Conservation (phyloP, 2,329 filamentous ascomycete species). For the Aspergillus ibericus region DNA sequence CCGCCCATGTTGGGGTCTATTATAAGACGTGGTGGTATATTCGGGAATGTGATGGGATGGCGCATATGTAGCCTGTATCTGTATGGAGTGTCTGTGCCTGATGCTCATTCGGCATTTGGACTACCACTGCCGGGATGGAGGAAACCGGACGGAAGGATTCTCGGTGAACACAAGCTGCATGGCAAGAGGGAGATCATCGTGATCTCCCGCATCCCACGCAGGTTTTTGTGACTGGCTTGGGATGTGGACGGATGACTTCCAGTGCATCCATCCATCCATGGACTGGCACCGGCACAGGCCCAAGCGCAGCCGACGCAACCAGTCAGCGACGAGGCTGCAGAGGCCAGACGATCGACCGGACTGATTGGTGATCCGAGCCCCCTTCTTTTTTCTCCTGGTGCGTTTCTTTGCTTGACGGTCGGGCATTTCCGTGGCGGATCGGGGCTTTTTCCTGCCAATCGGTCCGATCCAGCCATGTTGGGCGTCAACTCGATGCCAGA, state of each 20-base stretch:
- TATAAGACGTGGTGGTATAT: no score
- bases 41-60: no score
- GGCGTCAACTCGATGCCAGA: no score
- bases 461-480: conserved; percentile 21
- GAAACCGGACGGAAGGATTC: not conserved
- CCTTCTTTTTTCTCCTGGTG: conserved; percentile 10
- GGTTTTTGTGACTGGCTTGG: not conserved
- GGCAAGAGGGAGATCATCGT: conserved; percentile 1
- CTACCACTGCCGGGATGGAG: not conserved
- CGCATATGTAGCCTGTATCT: no score
- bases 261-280: no score
- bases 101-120: not conserved
- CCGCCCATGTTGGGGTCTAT: no score
- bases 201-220: conserved; percentile 3
- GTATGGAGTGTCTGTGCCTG: no score
- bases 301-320: not conserved
- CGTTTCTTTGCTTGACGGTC: conserved; percentile 17
- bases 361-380: conserved; percentile 16
- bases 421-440: conserved; percentile 38
- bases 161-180: not conserved
- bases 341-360: conserved; percentile 6
- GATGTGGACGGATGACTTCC: not conserved
- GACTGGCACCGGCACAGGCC: not conserved
- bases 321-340: conserved; percentile 12
- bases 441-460: conserved; percentile 35